These are phyloP conservation scores for Calycina herbarum DNA, from an alignment of 2,329 filamentous ascomycete genomes.

Conservation along the genomic window DNA sequence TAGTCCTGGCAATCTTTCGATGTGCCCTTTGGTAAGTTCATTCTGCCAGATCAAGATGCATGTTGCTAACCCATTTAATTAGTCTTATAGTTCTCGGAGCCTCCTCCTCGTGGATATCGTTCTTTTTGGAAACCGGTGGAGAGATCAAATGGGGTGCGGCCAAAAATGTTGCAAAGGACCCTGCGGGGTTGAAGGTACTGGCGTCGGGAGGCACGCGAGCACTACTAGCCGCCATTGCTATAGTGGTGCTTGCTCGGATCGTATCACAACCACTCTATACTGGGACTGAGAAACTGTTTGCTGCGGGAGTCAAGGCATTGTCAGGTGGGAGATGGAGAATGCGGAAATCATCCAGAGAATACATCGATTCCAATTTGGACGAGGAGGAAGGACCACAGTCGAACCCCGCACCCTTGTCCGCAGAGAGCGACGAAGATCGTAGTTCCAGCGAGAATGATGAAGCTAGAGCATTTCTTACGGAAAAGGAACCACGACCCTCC, in stretches of 20 bases:
- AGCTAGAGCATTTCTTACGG: not conserved
- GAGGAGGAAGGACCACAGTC: slow-evolving; percentile 1
- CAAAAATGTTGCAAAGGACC: slow-evolving; percentile 39
- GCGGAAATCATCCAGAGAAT: slow-evolving; percentile 8
- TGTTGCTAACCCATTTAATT: not conserved
- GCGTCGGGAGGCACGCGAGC: slow-evolving; percentile 38
- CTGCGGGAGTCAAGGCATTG: slow-evolving; percentile 21
- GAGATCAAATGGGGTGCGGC: slow-evolving; percentile 42
- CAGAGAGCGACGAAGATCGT: slow-evolving; percentile 6
- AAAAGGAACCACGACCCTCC: not conserved
- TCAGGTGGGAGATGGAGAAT: slow-evolving; percentile 10
- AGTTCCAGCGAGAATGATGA: slow-evolving; percentile 11
- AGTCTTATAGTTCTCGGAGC: slow-evolving; percentile 34
- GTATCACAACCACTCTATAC: slow-evolving; percentile 36
- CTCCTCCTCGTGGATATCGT: slow-evolving; percentile 40
- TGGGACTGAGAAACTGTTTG: slow-evolving; percentile 22
- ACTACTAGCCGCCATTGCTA: slow-evolving; percentile 30
- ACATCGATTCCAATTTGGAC: not conserved
- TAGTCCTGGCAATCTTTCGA: slow-evolving; percentile 7
- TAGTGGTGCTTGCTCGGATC: slow-evolving; percentile 36
- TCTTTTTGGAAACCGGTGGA: slow-evolving; percentile 43
- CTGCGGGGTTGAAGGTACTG: slow-evolving; percentile 41
- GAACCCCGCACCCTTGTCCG: not conserved
- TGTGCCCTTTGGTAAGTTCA: slow-evolving; percentile 12
- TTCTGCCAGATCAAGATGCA: not conserved